Base-by-base conservation (phyloP, 371 early-diverging fungal genomes). In the Apophysomyces elegans region DNA sequence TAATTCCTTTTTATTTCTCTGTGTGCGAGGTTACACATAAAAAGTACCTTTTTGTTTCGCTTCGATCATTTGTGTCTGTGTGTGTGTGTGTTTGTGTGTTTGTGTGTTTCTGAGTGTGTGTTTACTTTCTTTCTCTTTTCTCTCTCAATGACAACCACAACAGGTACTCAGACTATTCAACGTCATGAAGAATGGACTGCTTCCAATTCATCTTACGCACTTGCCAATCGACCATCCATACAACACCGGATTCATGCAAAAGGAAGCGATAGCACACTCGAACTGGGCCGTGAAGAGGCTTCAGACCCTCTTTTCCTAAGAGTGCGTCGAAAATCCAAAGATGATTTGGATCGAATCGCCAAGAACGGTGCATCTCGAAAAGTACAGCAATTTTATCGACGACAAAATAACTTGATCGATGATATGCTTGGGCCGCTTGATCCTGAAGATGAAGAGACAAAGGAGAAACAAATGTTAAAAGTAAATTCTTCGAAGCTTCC, bases 351-450 rank as follows among this genome's bases (percentile, higher is more conserved):
- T 1, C 37, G 21, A 1, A 47, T 63, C 9, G 63, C 59, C 5
- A 56, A 65, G n/a, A 62, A 63, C 14, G 64, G 64, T 5, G 47
- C 63, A 6, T 67, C 69, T 1, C 62, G 66, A 37, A 73, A 75
- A 39, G 77, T 91, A 8, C 83, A 73, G 37, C 75, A 73, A 37
- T 95, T 93, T 73, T 96, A 96, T 72, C 81, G 86, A 63, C 78
- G 85, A 38, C 96, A 96, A 71, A 95, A 96, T 71, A 90, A 88
- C 43, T 81, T 91, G 47, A 96, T 96, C 64, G 88, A 93, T 35
- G 85, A 85, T 36, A 85, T 92, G 64, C 68, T 91, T 43, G 80
- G 83, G 14, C 90, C 93, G 13, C 79, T 59, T 76, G 74, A 70
- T 64, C 68, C 47, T 18, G 64, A 18, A 50, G 59, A 70, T 38